Base-by-base conservation (phyloP, 2,329 filamentous ascomycete genomes). In the Fusarium annulatum region DNA sequence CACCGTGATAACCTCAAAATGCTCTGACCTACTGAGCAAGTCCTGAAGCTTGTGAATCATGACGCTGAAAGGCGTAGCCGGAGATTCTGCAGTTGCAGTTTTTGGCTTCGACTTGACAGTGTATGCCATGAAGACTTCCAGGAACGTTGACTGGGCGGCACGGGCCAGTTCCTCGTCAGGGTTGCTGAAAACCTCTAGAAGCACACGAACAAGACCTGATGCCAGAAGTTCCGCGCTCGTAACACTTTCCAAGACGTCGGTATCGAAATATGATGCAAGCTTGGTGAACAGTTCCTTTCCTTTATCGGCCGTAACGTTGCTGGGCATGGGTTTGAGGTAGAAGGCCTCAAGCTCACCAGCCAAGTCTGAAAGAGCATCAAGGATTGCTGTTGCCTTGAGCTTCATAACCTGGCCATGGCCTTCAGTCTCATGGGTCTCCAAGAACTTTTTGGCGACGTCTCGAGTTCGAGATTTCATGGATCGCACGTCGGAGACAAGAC, bases 1-100 rank as follows among this genome's bases (percentile, higher is more conserved):
- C 62, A 98, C 95, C 12, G 96, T 99, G 70, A 97, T 90, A 49
- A 99, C 96, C 80, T 99, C 96, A 78, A 98, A 99, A 85, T 98
- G 95, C 85, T 99, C 96, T 39, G 96, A 97, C 76, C 96, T 92
- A 85, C 96, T 99, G 64, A 99, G 89, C 65, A 99, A 86, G 84
- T 99, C 96, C 83, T 99, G 96, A 38, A 99, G 87, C 82, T 99
- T 99, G 81, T 95, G 93, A 45, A 97, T 92, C 81, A 99, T 88
- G 59, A 97, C 90, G 78, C 95, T 96, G 81, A 98, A 97, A 2
- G 95, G 92, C 0, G 96, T 97, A 0, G 91, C 88, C 6, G 94
- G 91, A 16, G 92, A 93, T 62, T 93, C 90, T 18, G 87, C 87
- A 39, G 87, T 90, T 9, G 89, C 88, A 21, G 90, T 91, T 79